Evolutionary conservation across 2,329 filamentous ascomycete genomes (phyloP), one percentile per base, ranked within the genome.

Genomic region (Knoxdaviesia proteae): DNA sequence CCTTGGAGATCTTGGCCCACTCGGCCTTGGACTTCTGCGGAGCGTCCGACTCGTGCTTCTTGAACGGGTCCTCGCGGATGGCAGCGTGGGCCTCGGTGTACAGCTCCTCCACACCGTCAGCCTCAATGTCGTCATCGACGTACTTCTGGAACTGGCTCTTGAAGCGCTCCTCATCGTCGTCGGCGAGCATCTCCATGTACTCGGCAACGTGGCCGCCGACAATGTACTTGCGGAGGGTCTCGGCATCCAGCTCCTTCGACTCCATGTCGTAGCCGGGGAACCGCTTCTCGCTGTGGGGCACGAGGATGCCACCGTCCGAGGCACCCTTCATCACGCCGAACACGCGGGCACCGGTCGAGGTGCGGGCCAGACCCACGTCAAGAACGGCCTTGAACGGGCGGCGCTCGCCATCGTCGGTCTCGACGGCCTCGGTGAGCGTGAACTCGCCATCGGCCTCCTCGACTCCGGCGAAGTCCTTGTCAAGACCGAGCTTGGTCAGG

Each of bases 281-380:
- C 58, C 90, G 88, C 77, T 90, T 94, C 77, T 96, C 87, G 56
- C 84, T 94, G 83, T 98, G 90, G 57, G 90, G 90, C 55, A 98
- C 70, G 65, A 87, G 77, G 67, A 98, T 83, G 64, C 90, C 90
- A 67, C 90, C 90, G 67, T 98, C 90, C 39, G 87, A 96, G 58
- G 87, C 88, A 74, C 90, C 90, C 82, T 98, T 98, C 83, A 98
- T 86, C 68, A 88, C 90, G 68, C 84, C 90, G 63, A 98, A 98
- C 71, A 98, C 77, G 71, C 90, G 87, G 65, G 88, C 87, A 78
- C 90, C 90, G 54, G 90, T 98, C 52, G 87, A 94, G 61, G 90
- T 98, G 59, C 90, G 84, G 68, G 78, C 74, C 58, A 98, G 84
- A 76, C 90, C 90, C 59, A 98, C 90, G 60, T 98, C 90, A 54